Evolutionary conservation across 208 protist species (phyloP).

Genomic region (Phytomonas sp.): DNA sequence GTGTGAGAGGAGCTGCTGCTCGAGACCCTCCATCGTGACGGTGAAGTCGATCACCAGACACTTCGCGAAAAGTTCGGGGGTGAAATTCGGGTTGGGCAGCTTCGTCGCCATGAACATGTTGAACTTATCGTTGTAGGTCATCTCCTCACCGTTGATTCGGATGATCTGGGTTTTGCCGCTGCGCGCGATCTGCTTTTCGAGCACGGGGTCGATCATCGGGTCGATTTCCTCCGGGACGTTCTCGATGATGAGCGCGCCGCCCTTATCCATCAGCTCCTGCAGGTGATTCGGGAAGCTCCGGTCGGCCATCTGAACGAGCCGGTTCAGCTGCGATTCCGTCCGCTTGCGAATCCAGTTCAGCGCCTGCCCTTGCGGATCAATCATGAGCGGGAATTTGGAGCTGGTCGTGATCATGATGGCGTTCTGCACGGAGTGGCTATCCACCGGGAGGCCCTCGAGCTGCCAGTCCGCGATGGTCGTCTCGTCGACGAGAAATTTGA

Average conservation of each 20-base stretch:
- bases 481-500: constrained; percentile 95
- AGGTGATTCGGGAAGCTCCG: constrained; percentile 90
- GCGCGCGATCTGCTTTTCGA: constrained; percentile 93
- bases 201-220: constrained; percentile 96
- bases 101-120: constrained; percentile 97
- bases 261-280: constrained; percentile 91
- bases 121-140: constrained; percentile 92
- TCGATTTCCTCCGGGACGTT: constrained; percentile 97
- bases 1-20: constrained; percentile 95
- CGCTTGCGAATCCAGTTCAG: constrained; percentile 93
- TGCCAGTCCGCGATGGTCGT: constrained; percentile 97
- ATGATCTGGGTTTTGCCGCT: constrained; percentile 84
- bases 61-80: constrained; percentile 97
- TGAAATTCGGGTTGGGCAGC: constrained; percentile 97
- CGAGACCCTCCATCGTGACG: constrained; percentile 97
- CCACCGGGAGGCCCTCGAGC: constrained; percentile 96
- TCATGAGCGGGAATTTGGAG: constrained; percentile 95
- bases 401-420: constrained; percentile 97
- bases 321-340: constrained; percentile 70
- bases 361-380: constrained; percentile 98
- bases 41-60: constrained; percentile 98
- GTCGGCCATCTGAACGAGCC: constrained; percentile 91
- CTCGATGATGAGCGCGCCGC: constrained; percentile 92
- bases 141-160: constrained; percentile 89
- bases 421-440: constrained; percentile 99